Conservation (phyloP, 345 rosid species). For the Salix exigua region DNA sequence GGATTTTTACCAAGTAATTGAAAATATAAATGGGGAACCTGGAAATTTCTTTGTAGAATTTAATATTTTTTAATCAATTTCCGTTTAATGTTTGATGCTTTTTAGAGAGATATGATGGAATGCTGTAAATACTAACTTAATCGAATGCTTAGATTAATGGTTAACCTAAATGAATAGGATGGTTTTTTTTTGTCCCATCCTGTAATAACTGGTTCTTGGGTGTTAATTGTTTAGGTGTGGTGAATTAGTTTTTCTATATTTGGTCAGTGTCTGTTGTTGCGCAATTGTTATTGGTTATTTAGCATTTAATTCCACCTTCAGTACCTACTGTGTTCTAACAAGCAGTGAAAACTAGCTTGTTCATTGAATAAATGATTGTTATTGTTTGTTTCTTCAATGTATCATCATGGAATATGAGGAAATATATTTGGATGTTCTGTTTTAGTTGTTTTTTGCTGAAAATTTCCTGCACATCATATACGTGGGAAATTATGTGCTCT, state of each 20-base stretch:
- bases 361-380: background rate
- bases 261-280: background rate
- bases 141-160: background rate
- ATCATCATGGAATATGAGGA: background rate
- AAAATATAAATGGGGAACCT: background rate
- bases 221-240: background rate
- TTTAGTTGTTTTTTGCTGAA: background rate
- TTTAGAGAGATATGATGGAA: background rate
- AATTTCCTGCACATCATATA: background rate
- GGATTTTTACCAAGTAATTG: background rate
- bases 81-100: background rate
- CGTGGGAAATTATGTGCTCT: background rate
- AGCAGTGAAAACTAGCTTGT: background rate
- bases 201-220: background rate
- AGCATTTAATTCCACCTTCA: background rate
- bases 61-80: background rate
- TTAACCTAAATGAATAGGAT: background rate
- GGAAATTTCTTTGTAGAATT: background rate
- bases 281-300: background rate
- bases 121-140: background rate
- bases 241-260: background rate
- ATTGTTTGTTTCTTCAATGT: background rate
- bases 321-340: background rate
- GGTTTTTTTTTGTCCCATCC: background rate
- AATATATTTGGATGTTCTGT: background rate